phyloP scores from a whole-genome alignment of 139 green algal genomes.

The Pseudopediastrum boryanum region DNA sequence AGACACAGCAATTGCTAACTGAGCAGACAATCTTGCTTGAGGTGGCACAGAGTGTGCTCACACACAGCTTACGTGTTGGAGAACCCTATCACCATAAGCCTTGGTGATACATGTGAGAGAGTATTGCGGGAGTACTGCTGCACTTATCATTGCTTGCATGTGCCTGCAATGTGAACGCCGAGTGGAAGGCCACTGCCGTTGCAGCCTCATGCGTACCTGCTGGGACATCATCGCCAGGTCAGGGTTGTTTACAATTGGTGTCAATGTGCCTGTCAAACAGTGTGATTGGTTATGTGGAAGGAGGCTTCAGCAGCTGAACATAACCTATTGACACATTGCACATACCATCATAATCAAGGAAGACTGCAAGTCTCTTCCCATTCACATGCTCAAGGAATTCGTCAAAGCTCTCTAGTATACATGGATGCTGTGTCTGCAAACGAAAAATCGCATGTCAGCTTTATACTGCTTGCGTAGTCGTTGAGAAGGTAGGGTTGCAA shows the following conservation, averaged over 20 bases:
- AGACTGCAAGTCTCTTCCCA: slow-evolving; percentile 89
- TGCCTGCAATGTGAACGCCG: too few relatives aligned
- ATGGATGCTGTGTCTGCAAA: slow-evolving; percentile 72
- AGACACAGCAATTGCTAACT: too few relatives aligned
- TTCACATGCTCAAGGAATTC: slow-evolving; percentile 47
- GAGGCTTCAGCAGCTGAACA: not conserved
- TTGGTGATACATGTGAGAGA: too few relatives aligned
- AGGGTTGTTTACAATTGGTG: slow-evolving; percentile 95
- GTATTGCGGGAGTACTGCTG: too few relatives aligned
- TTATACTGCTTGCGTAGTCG: not conserved
- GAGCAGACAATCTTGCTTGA: too few relatives aligned
- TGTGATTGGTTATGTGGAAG: not conserved
- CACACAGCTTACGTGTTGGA: too few relatives aligned
- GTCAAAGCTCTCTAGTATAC: slow-evolving; percentile 64
- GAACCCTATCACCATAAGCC: too few relatives aligned
- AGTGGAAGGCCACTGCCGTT: too few relatives aligned
- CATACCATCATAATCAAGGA: slow-evolving; percentile 95
- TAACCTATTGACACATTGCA: not conserved
- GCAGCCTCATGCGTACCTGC: slow-evolving; percentile 63
- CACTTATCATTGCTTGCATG: too few relatives aligned
- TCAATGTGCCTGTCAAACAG: slow-evolving; percentile 87
- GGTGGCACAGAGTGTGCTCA: too few relatives aligned
- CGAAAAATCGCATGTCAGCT: not conserved
- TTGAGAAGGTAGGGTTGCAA: too few relatives aligned
- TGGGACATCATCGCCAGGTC: slow-evolving; percentile 89